These are phyloP conservation scores for Ophiocordyceps sinensis DNA, from an alignment of 2,329 filamentous ascomycete genomes.

Conservation along the genomic window DNA sequence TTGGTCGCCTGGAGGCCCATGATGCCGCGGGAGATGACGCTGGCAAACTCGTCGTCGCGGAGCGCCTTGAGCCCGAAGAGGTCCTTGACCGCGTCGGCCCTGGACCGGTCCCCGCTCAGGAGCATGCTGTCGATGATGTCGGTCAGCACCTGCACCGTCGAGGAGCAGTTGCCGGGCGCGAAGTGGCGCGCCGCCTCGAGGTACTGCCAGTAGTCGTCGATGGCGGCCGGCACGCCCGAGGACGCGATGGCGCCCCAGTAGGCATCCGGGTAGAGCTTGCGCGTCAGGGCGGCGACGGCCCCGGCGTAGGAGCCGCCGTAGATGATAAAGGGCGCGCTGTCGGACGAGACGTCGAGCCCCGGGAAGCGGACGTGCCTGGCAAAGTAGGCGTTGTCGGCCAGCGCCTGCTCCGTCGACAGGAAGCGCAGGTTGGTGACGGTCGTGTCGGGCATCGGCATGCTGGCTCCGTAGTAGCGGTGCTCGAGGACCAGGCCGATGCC, in stretches of 20 bases:
- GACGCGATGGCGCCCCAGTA: conserved; percentile 71
- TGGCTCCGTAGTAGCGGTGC: conserved; percentile 75
- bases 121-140: conserved; percentile 37
- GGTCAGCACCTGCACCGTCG: conserved; percentile 43
- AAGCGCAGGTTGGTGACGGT: conserved; percentile 60
- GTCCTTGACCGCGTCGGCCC: conserved; percentile 31
- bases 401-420: conserved; percentile 66
- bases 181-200: conserved; percentile 35
- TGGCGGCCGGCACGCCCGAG: conserved; percentile 64
- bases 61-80: conserved; percentile 32
- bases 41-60: conserved; percentile 33
- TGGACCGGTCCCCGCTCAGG: conserved; percentile 19
- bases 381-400: conserved; percentile 74
- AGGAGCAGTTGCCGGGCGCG: conserved; percentile 45
- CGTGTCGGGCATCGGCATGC: conserved; percentile 53
- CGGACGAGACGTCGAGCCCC: conserved; percentile 54
- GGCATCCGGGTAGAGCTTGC: conserved; percentile 61
- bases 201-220: conserved; percentile 62
- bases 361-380: conserved; percentile 56
- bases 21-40: conserved; percentile 25
- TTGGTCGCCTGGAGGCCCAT: conserved; percentile 31
- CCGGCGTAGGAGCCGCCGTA: conserved; percentile 82
- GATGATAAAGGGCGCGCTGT: conserved; percentile 54
- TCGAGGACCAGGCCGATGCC: conserved; percentile 72
- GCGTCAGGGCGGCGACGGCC: conserved; percentile 61